Evolutionary conservation across 208 protist species (phyloP).

Genomic region (Trichomonas vaginalis): DNA sequence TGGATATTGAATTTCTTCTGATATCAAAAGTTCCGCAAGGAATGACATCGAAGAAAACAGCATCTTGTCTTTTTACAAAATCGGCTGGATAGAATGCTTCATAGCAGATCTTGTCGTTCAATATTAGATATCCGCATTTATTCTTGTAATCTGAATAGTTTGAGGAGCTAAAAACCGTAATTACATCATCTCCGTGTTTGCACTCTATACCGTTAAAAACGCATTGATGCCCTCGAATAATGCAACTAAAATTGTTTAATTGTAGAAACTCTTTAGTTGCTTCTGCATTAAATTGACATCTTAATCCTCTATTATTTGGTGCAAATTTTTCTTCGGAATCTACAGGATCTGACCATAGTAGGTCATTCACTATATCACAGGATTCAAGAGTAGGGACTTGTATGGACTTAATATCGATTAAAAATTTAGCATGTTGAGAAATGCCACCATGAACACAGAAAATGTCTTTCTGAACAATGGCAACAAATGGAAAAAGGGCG

Average conservation of each 20-base stretch:
- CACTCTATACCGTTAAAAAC: neutral
- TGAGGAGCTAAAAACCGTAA: neutral
- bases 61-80: too few species aligned
- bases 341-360: neutral
- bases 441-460: slow-evolving; percentile 66
- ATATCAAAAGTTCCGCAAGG: too few species aligned
- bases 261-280: neutral
- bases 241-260: neutral
- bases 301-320: neutral
- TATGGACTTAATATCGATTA: slow-evolving; percentile 54
- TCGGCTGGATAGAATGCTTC: too few species aligned
- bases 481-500: slow-evolving; percentile 57
- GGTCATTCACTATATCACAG: neutral
- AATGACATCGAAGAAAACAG: too few species aligned
- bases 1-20: too few species aligned
- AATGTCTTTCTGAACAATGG: slow-evolving; percentile 40
- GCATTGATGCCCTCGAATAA: slow-evolving; percentile 2
- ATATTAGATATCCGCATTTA: neutral
- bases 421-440: slow-evolving; percentile 48
- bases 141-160: neutral
- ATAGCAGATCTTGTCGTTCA: neutral
- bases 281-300: neutral
- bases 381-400: neutral
- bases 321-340: neutral
- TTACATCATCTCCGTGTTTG: neutral